Evolutionary conservation across 441 rosid species (phyloP).

Genomic region (Euphorbia neoarborescens): DNA sequence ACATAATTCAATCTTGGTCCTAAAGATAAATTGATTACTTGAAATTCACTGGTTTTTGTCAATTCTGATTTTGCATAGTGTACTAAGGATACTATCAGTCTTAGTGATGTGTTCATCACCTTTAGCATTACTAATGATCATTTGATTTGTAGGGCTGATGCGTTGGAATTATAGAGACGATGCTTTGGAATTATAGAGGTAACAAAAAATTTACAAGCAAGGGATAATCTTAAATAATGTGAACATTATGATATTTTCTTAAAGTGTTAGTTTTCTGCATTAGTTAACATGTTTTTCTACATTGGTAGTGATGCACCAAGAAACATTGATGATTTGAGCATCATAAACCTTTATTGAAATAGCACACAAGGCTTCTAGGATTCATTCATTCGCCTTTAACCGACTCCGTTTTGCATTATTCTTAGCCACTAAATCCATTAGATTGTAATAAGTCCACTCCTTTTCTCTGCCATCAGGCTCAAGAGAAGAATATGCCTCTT

Average conservation of each 20-base stretch:
- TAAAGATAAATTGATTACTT: not conserved
- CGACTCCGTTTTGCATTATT: conserved; percentile 13
- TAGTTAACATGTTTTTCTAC: not conserved
- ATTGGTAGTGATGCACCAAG: not conserved
- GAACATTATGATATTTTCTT: not conserved
- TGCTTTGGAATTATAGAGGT: no score
- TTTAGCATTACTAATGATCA: no score
- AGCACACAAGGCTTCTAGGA: not conserved
- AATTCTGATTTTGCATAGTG: no score
- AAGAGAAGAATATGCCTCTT: conserved; percentile 30
- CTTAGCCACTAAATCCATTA: conserved; percentile 39
- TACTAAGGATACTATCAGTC: no score
- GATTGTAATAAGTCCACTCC: conserved; percentile 36
- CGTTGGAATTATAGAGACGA: no score
- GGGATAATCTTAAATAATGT: no score
- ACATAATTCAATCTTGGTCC: not conserved
- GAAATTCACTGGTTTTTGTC: no score
- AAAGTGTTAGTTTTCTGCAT: not conserved
- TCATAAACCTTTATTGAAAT: conserved; percentile 13
- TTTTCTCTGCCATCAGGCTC: conserved; percentile 31
- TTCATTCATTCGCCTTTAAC: not conserved
- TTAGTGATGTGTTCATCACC: no score
- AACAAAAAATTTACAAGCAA: no score
- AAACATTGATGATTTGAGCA: not conserved
- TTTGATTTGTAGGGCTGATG: no score